A percentile compares a stretch with the other conserved stretches of the same genome.
phyloP scores from a whole-genome alignment of 352 stramenopile genomes.

The Phytophthora crassamura region DNA sequence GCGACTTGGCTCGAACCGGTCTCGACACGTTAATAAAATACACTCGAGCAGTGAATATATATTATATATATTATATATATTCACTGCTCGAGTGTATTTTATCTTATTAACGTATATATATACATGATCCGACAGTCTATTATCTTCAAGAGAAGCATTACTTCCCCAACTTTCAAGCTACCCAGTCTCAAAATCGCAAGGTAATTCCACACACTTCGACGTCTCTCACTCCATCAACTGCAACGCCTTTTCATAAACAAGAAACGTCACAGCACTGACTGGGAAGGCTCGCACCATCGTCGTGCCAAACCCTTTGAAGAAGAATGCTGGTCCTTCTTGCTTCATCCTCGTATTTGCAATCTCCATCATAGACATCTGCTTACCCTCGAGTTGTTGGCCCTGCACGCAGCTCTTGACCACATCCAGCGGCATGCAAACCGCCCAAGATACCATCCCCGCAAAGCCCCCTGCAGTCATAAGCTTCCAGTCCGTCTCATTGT shows the following conservation, averaged over 20 bases:
- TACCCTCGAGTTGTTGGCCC: conserved; percentile 51
- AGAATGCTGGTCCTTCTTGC: conserved; percentile 65
- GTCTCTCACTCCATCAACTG: conserved; percentile 60
- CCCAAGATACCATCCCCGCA: conserved; percentile 77
- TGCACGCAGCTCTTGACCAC: conserved; percentile 92
- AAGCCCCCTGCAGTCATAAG: conserved; percentile 75
- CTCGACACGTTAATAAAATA: too few species aligned
- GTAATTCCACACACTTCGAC: too few species aligned
- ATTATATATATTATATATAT: too few species aligned
- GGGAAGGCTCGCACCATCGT: conserved; percentile 82
- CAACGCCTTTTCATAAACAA: conserved; percentile 86
- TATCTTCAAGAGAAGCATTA: too few species aligned
- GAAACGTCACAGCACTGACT: conserved; percentile 81
- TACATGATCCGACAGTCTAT: too few species aligned
- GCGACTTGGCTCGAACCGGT: too few species aligned
- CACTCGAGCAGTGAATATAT: too few species aligned
- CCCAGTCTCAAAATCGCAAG: too few species aligned
- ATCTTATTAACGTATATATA: too few species aligned
- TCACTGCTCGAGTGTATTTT: too few species aligned
- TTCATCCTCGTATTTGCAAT: conserved; percentile 52
- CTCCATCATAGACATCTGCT: conserved; percentile 43
- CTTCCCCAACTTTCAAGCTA: too few species aligned
- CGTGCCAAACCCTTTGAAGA: conserved; percentile 78
- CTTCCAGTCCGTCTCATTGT: conserved; percentile 66
- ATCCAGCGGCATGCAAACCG: conserved; percentile 82